Base-by-base conservation (phyloP, 345 rosid genomes). In the Syzygium oleosum region DNA sequence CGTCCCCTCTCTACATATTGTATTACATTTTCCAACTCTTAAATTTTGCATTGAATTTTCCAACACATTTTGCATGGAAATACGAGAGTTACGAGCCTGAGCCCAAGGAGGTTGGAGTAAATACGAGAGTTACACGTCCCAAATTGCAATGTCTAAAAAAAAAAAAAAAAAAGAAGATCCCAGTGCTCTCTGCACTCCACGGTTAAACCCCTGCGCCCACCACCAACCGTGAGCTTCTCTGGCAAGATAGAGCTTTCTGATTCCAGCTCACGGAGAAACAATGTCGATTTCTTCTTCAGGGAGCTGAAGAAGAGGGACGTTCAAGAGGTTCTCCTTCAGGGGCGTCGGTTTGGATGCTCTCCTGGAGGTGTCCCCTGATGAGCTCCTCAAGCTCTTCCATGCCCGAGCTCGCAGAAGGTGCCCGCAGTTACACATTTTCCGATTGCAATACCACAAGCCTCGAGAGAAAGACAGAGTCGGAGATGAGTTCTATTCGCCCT, bases 361-460 rank as follows among this genome's bases (percentile, higher is more conserved):
- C 84, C 94, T 96, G 25, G 99, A 97, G 87, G 95, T 97, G 99
- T 93, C 96, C 84, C 93, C 97, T 5, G 99, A 97, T 87, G 98
- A 97, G 61, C 99, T 95, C 83, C 98, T 96, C 54, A 94, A 95
- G 95, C 98, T 97, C 91, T 96, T 96, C 93, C 86, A 84, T 49
- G 91, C 99, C 38, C 94, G 99, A 80, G 95, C 96, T 90, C 98
- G 99, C 91, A 93, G 99, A 94, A 97, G 99, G 97, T 95, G 59
- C 10, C 13, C 1, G 22, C 51, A 46, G 15, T 38, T 65, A 29
- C 77, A 65, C 77, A 14, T 9, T 61, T n/a, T n/a, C 34, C 16
- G 34, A 61, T 29, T 58, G 14, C 63, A 25, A 27, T 1, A 12
- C 65, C 65, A 27, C 0, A 59, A 27, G 31, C 31, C 31, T 59